These are phyloP conservation scores for Calonectria pteridis DNA, from an alignment of 2,329 filamentous ascomycete genomes.

Conservation along the genomic window DNA sequence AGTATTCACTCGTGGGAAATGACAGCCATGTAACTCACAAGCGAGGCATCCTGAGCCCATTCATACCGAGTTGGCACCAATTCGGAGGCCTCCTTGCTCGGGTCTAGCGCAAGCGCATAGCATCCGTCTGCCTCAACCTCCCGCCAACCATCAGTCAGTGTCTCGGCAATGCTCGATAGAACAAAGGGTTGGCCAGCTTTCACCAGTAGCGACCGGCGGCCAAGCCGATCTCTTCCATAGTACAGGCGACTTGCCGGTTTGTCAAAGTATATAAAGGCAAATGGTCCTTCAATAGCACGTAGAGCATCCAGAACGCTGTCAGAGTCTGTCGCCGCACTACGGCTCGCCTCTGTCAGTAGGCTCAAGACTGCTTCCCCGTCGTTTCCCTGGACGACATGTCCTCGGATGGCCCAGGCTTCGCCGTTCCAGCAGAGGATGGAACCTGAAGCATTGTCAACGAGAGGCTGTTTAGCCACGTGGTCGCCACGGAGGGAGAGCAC, in stretches of 20 bases:
- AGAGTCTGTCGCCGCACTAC: slow-evolving; percentile 34
- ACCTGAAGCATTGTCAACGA: slow-evolving; percentile 66
- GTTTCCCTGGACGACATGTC: slow-evolving; percentile 74
- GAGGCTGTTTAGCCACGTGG: slow-evolving; percentile 78
- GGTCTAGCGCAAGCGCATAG: slow-evolving; percentile 72
- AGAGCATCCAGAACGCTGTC: slow-evolving; percentile 63
- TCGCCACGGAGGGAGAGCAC: slow-evolving; percentile 91
- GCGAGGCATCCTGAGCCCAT: slow-evolving; percentile 52
- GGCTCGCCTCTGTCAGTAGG: slow-evolving; percentile 63
- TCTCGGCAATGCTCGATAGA: slow-evolving; percentile 79
- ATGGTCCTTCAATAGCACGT: slow-evolving; percentile 80
- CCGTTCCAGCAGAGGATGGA: slow-evolving; percentile 96
- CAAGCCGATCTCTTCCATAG: slow-evolving; percentile 89
- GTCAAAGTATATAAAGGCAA: slow-evolving; percentile 90
- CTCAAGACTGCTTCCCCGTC: slow-evolving; percentile 80
- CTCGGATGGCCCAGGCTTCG: slow-evolving; percentile 86
- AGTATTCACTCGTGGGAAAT: slow-evolving; percentile 42
- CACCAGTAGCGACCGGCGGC: slow-evolving; percentile 83
- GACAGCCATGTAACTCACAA: slow-evolving; percentile 56
- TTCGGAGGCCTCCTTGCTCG: slow-evolving; percentile 4
- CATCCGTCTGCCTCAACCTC: slow-evolving; percentile 91
- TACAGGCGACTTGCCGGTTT: slow-evolving; percentile 71
- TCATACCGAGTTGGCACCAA: slow-evolving; percentile 41
- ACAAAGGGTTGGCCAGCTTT: slow-evolving; percentile 64
- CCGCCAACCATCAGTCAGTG: slow-evolving; percentile 66